Evolutionary conservation across 805 yeast species (phyloP).

Genomic region (Lipomyces starkeyi): DNA sequence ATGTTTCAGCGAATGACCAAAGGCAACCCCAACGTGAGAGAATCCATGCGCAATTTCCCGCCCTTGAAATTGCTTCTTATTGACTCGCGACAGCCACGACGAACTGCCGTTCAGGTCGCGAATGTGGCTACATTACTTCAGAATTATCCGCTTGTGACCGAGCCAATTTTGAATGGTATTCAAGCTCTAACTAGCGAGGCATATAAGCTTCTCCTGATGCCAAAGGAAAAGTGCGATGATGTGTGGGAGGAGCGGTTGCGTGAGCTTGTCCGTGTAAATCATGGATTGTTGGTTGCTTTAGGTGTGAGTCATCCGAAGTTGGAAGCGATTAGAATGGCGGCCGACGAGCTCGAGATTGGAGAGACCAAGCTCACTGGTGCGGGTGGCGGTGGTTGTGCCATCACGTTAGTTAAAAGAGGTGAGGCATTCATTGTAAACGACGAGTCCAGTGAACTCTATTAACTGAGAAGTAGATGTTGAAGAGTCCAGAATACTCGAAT

Average conservation of each 20-base stretch:
- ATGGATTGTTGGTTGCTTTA: conserved; percentile 80
- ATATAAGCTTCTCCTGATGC: conserved; percentile 59
- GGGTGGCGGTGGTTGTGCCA: conserved; percentile 99
- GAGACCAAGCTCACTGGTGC: conserved; percentile 96
- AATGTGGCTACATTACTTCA: conserved; percentile 65
- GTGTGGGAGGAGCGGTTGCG: conserved; percentile 49
- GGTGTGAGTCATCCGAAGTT: conserved; percentile 95
- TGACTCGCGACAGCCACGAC: conserved; percentile 84
- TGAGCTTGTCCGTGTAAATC: conserved; percentile 78
- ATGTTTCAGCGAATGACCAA: conserved; percentile 66
- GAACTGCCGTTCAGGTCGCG: conserved; percentile 83
- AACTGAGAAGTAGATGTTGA: conserved; percentile 33
- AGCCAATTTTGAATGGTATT: conserved; percentile 74
- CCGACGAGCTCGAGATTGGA: conserved; percentile 72
- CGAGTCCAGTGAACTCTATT: background rate
- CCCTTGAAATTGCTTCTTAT: conserved; percentile 75
- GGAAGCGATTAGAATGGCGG: conserved; percentile 71
- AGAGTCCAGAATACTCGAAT: conserved; percentile 47
- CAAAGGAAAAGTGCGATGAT: conserved; percentile 43
- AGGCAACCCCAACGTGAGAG: conserved; percentile 29
- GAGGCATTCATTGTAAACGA: background rate
- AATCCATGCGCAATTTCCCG: conserved; percentile 59
- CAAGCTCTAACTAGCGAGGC: conserved; percentile 76
- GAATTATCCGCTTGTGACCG: conserved; percentile 60
- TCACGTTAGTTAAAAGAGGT: conserved; percentile 68